Evolutionary conservation across 2,329 filamentous ascomycete species (phyloP).

Genomic region (Aspergillus fischeri): DNA sequence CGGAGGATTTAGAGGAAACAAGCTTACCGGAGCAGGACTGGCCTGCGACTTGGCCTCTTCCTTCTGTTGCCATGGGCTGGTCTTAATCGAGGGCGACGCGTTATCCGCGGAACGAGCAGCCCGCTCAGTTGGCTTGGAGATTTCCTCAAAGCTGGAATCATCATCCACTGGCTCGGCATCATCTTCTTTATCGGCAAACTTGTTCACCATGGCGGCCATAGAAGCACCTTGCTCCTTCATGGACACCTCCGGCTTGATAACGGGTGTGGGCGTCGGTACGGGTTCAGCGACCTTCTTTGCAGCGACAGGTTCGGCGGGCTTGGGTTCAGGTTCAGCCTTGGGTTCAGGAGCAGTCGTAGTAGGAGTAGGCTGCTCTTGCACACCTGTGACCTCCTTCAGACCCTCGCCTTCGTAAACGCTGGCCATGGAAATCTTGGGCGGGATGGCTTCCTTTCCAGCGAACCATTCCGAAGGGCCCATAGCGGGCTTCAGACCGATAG

Average conservation of each 20-base stretch:
- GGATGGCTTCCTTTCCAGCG: constrained; percentile 74
- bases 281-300: constrained; percentile 25
- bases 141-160: constrained; percentile 80
- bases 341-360: constrained; percentile 44
- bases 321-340: constrained; percentile 47
- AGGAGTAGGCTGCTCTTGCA: constrained; percentile 33
- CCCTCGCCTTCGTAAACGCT: constrained; percentile 82
- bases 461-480: constrained; percentile 81
- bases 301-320: constrained; percentile 33
- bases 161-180: constrained; percentile 56
- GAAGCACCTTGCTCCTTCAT: constrained; percentile 83
- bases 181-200: constrained; percentile 74
- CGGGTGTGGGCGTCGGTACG: constrained; percentile 29
- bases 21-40: constrained; percentile 21
- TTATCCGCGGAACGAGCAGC: constrained; percentile 31
- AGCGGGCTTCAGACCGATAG: constrained; percentile 72
- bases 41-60: constrained; percentile 23
- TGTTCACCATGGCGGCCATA: constrained; percentile 78
- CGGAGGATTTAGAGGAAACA: not conserved
- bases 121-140: constrained; percentile 69
- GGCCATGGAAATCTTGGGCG: constrained; percentile 90
- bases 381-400: constrained; percentile 65
- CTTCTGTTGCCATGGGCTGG: constrained; percentile 28
- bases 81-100: constrained; percentile 25
- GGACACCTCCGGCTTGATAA: constrained; percentile 56